phyloP scores from a whole-genome alignment of 768 basidiomycete species.

The Sporobolomyces phaffii region DNA sequence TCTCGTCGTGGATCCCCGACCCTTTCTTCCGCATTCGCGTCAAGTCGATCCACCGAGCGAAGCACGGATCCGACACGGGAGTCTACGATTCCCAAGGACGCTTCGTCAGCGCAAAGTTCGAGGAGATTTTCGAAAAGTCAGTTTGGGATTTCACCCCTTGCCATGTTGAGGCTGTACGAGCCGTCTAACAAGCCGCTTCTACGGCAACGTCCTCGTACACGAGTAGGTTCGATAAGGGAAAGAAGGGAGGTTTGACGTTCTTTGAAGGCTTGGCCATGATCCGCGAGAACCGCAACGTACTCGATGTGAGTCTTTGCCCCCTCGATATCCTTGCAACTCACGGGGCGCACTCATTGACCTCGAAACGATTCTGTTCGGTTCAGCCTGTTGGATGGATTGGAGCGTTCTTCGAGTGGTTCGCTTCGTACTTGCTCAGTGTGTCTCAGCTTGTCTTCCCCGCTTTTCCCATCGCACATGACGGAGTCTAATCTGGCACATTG shows the following conservation, averaged over 20 bases:
- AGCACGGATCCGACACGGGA: conserved; percentile 53
- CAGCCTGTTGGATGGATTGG: too few species aligned
- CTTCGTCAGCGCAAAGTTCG: conserved; percentile 50
- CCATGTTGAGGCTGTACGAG: background rate
- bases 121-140: conserved; percentile 51
- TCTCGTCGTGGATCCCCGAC: conserved; percentile 49
- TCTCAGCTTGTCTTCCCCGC: background rate
- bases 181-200: background rate
- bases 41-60: conserved; percentile 46
- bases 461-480: too few species aligned
- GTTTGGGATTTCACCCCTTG: background rate
- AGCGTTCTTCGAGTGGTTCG: conserved; percentile 48
- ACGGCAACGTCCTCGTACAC: too few species aligned
- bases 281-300: conserved; percentile 40
- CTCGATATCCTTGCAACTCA: too few species aligned
- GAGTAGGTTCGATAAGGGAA: conserved; percentile 9
- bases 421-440: conserved; percentile 47
- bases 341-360: too few species aligned
- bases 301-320: conserved; percentile 23
- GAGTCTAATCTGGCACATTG: too few species aligned
- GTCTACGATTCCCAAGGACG: conserved; percentile 50
- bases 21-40: conserved; percentile 50
- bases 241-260: conserved; percentile 21
- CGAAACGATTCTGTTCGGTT: too few species aligned
- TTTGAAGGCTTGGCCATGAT: conserved; percentile 42